Percentiles rank a stretch among this genome's conserved stretches.
These are phyloP conservation scores for Cutaneotrichosporon sp. DNA, from an alignment of 1,284 basidiomycete species.

Conservation along the genomic window DNA sequence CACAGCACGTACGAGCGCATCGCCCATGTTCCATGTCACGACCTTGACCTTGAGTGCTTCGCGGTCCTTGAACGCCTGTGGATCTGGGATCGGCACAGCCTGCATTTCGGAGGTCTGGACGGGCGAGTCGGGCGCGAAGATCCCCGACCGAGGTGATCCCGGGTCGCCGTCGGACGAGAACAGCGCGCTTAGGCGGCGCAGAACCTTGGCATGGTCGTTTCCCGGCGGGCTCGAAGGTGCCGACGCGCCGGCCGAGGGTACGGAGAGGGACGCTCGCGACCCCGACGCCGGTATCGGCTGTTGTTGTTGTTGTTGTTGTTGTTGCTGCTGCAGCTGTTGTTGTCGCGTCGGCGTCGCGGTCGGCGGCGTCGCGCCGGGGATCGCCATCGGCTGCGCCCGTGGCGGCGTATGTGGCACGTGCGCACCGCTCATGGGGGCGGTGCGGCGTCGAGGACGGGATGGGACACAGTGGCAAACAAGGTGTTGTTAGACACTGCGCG, in stretches of 20 bases:
- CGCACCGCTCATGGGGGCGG: conserved; percentile 6
- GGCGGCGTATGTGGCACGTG: neutral
- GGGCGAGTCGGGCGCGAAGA: neutral
- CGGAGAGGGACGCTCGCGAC: neutral
- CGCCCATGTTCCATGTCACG: conserved; percentile 54
- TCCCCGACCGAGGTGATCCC: neutral
- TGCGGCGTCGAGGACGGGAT: no score
- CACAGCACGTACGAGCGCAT: conserved; percentile 44
- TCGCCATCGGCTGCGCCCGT: neutral
- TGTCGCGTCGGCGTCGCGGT: neutral
- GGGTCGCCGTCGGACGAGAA: conserved; percentile 4
- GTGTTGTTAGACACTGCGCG: no score
- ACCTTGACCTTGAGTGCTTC: conserved; percentile 50
- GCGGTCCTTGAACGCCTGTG: conserved; percentile 21
- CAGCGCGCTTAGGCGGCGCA: conserved; percentile 1
- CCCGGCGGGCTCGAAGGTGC: conserved; percentile 5
- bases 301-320: conserved; percentile 3
- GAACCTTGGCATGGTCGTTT: neutral
- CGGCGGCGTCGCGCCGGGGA: neutral
- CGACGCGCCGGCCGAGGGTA: neutral
- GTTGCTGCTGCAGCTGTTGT: conserved; percentile 5
- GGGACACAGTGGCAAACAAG: no score
- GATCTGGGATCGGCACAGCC: neutral
- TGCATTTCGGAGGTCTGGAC: no score
- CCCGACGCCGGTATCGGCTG: no score